A percentile compares a stretch with the other conserved stretches of the same genome.
These are phyloP conservation scores for Boletus reticulatus DNA, from an alignment of 768 basidiomycete genomes.

Conservation along the genomic window DNA sequence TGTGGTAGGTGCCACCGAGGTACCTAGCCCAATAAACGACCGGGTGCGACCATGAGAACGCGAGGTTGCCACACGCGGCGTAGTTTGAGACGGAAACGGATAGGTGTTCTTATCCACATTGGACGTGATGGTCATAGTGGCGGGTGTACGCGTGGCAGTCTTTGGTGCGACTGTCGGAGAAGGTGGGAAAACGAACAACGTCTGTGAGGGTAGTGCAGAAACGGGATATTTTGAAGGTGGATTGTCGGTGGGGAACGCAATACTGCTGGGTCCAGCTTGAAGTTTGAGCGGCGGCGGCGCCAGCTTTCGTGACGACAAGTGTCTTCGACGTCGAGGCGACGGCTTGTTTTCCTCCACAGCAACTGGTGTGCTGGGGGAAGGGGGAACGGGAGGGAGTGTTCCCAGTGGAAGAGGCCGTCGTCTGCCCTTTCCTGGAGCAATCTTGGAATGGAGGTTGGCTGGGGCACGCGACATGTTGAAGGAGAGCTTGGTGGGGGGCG, in stretches of 20 bases:
- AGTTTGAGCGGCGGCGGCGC: slow-evolving; percentile 58
- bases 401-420: slow-evolving; percentile 62
- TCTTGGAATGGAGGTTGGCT: slow-evolving; percentile 52
- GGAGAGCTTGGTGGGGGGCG: slow-evolving; percentile 56
- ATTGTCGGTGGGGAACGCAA: slow-evolving; percentile 26
- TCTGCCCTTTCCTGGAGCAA: slow-evolving; percentile 49
- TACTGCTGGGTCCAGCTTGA: slow-evolving; percentile 26
- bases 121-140: slow-evolving; percentile 79
- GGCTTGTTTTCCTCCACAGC: slow-evolving; percentile 34
- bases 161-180: slow-evolving; percentile 52
- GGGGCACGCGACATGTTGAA: slow-evolving; percentile 45
- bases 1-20: slow-evolving; percentile 71
- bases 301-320: slow-evolving; percentile 55
- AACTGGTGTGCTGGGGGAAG: slow-evolving; percentile 62
- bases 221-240: slow-evolving; percentile 23
- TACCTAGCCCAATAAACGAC: slow-evolving; percentile 71
- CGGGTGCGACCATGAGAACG: slow-evolving; percentile 62
- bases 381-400: slow-evolving; percentile 66
- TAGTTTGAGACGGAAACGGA: slow-evolving; percentile 58
- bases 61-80: slow-evolving; percentile 71
- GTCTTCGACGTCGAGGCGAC: slow-evolving; percentile 42
- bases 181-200: slow-evolving; percentile 83
- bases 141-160: slow-evolving; percentile 62
- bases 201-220: slow-evolving; percentile 66
- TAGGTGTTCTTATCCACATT: slow-evolving; percentile 42